Conservation (phyloP, 345 rosid species). For the Gossypioides kirkii region DNA sequence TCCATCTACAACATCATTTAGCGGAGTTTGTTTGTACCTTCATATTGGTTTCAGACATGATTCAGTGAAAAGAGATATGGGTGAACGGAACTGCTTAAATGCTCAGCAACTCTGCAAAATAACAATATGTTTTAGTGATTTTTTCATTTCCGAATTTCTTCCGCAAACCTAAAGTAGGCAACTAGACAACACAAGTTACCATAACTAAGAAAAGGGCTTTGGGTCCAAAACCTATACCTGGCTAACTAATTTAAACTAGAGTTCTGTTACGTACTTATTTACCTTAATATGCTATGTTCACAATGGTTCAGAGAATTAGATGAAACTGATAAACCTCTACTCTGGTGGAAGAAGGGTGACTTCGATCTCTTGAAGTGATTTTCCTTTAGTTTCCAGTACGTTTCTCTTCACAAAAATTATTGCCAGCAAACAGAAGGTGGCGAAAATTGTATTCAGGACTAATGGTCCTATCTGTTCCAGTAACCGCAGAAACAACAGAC, state of each 20-base stretch:
- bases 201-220: not conserved
- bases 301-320: constrained; percentile 3
- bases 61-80: not conserved
- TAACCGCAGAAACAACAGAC: constrained; percentile 70
- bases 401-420: constrained; percentile 69
- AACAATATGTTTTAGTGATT: not conserved
- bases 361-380: constrained; percentile 91
- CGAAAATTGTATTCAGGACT: constrained; percentile 62
- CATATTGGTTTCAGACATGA: not conserved
- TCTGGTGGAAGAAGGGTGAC: constrained; percentile 54
- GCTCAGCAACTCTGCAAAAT: not conserved
- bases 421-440: constrained; percentile 62
- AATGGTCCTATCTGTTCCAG: constrained; percentile 77
- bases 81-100: not conserved
- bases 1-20: not conserved
- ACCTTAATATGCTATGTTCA: not conserved
- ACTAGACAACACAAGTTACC: not conserved
- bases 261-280: not conserved
- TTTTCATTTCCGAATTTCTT: not conserved
- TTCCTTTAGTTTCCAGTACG: constrained; percentile 90
- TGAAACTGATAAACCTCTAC: constrained; percentile 22
- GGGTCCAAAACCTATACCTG: not conserved
- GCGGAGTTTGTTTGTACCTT: constrained; percentile 4
- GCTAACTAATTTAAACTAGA: constrained; percentile 2
- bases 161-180: not conserved